Base-by-base conservation (phyloP, 345 rosid species). In the Gynandropsis gynandra region DNA sequence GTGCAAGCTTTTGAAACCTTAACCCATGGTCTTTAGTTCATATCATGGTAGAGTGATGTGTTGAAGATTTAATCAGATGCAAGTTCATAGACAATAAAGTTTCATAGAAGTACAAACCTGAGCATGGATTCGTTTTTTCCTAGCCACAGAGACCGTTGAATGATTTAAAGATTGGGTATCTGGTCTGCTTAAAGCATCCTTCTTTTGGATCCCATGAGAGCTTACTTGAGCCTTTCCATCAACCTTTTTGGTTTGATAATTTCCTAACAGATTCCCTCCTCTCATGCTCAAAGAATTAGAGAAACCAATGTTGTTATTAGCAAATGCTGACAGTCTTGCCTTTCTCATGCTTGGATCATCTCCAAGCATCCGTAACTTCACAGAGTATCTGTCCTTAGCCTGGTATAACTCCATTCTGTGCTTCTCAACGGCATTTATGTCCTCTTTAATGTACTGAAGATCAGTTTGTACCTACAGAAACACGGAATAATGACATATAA, bases 361-460 rank as follows among this genome's bases (percentile, higher is more conserved):
- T 63, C 85, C 97, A 52, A 82, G 80, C 86, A 87, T 85, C 64
- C 78, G 71, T 66, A 92, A 65, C 71, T 82, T 87, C 70, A 80
- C 71, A 51, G 87, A 77, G 67, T 87, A 79, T 61, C 74, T 75
- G 54, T 87, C 95, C 62, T 81, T 85, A 43, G 89, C 88, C 42
- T 73, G 81, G 55, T 82, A 82, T 61, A 92, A 69, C 52, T 87
- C 96, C 47, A 82, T 69, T 68, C 96, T 85, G 64, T 87, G 93
- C 54, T 78, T 82, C 75, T 92, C 95, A 39, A 85, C 96, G 9
- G 86, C 80, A 59, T 78, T 83, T 64, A 92, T 66, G 70, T 92
- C 98, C 70, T 82, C 98, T 67, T 82, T 92, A 37, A 87, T 74
- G 73, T 74, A 87, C 65, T 72, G 96, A 43, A 87, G 95, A 76